Evolutionary conservation across 2,329 filamentous ascomycete genomes (phyloP), one percentile per base, ranked within the genome.

Genomic region (Ophiostoma montium): DNA sequence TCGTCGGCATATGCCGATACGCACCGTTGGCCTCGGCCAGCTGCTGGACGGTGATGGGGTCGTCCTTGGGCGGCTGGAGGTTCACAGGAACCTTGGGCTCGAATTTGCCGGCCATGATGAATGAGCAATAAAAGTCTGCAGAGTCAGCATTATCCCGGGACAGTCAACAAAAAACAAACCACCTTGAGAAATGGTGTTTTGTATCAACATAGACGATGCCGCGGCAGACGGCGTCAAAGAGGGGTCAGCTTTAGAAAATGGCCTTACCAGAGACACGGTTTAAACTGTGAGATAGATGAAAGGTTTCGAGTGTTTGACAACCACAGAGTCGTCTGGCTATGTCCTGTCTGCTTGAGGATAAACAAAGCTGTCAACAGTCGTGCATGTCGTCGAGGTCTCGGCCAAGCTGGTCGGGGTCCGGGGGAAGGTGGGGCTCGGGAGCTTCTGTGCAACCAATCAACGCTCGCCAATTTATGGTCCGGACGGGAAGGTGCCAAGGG

Each of bases 31-130:
- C 87, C 63, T 84, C 82, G 35, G 82, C 73, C 54, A 98, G 74
- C 58, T 90, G 80, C 51, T 92, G 85, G 2, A 74, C 60, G n/a
- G 81, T 80, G 59, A 98, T 95, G 35, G 77, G 76, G 59, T 95
- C 89, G 61, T 87, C 76, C 68, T 94, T 96, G 13, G 92, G 92
- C 35, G 87, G 82, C 51, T 83, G 73, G 52, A 98, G 77, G 50
- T 80, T 68, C 52, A 92, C 82, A 3, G 85, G 75, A 27, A 70
- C 69, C 66, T 92, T 94, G 39, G 87, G 86, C 62, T 85, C 82
- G 59, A 94, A 94, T 58, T 76, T 82, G 55, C 72, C 75, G 53
- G 72, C 63, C 76, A 80, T 80, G 54, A 16, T 42, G 39, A 42
- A 30, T 42, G 15, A 33, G 12, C 16, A 42, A n/a, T 9, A 15